Base-by-base conservation (phyloP, 768 basidiomycete genomes). In the Leucosporidium creatinivorum region DNA sequence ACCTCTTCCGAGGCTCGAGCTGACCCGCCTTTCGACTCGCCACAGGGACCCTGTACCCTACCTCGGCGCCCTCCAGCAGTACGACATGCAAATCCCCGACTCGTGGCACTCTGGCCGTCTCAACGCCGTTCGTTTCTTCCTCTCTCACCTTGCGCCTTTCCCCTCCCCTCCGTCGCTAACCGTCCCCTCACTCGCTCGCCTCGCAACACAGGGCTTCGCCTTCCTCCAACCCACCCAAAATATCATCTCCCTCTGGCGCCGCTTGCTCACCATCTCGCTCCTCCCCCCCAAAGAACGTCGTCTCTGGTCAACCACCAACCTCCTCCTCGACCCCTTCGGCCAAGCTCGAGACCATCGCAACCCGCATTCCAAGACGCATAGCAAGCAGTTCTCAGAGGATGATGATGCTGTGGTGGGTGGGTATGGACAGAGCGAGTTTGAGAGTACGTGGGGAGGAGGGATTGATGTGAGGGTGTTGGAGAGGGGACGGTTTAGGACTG, bases 41-140 rank as follows among this genome's bases (percentile, higher is more conserved):
- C 23, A 17, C 55, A 66, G 65, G 7, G 65, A 66, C 21, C 60
- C 65, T 0, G 60, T 58, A 1, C 60, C 65, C 0, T 62, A 49
- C 48, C 61, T 66, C 60, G 60, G 60, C 23, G 60, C 56, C 36
- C 49, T 66, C 21, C 18, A 31, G 10, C 33, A 25, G 25, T 66
- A 44, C 57, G 65, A 66, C 61, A 17, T 66, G 33, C 65, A 66
- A 26, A 66, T 66, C 33, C 65, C 65, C 6, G 56, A 61, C 33
- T 50, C 60, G 25, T 66, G 65, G 65, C 31, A 51, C 25, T 57
- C 52, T 15, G 44, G 47, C 18, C 18, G 50, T 26, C 33, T 28
- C 33, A 51, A 62, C 36, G 25, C 65, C 10, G 65, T 66, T 1
- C 47, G 60, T 49, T 1, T 33, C 15, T 21, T 39, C 19, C 19